A percentile compares a stretch with the other conserved stretches of the same genome.
These are phyloP conservation scores for Auxenochlorella protothecoides DNA, from an alignment of 139 green algal species.

Conservation along the genomic window DNA sequence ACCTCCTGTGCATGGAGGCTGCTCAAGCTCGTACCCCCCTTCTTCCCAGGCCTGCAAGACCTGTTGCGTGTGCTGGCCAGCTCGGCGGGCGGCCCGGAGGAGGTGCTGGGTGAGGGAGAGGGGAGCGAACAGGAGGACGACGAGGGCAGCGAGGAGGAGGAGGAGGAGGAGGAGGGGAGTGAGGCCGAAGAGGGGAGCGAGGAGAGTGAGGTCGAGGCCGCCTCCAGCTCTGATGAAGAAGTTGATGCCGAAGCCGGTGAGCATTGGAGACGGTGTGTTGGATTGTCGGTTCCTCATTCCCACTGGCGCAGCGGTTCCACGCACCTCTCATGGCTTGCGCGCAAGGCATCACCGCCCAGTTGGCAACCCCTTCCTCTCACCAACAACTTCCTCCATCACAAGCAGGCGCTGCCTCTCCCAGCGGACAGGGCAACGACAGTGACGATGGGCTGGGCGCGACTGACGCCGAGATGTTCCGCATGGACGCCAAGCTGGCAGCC, in stretches of 20 bases:
- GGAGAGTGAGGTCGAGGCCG: background rate
- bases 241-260: too few species aligned
- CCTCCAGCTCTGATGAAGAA: background rate
- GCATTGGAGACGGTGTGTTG: too few species aligned
- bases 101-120: constrained; percentile 22
- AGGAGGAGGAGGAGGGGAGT: constrained; percentile 17
- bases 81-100: constrained; percentile 14
- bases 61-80: constrained; percentile 46
- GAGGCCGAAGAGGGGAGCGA: constrained; percentile 1
- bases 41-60: constrained; percentile 35
- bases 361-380: too few species aligned
- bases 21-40: too few species aligned
- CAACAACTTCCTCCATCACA: too few species aligned
- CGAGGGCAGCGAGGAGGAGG: constrained; percentile 7
- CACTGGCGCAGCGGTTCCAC: too few species aligned
- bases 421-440: too few species aligned
- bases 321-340: too few species aligned
- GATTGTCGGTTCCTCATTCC: too few species aligned
- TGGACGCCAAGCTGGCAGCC: constrained; percentile 60
- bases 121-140: constrained; percentile 22
- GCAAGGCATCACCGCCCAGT: too few species aligned
- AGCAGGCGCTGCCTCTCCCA: too few species aligned
- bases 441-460: too few species aligned
- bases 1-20: background rate
- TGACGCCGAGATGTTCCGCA: constrained; percentile 61